These are phyloP conservation scores for Microdochium bolleyi DNA, from an alignment of 2,329 filamentous ascomycete species.

Conservation along the genomic window DNA sequence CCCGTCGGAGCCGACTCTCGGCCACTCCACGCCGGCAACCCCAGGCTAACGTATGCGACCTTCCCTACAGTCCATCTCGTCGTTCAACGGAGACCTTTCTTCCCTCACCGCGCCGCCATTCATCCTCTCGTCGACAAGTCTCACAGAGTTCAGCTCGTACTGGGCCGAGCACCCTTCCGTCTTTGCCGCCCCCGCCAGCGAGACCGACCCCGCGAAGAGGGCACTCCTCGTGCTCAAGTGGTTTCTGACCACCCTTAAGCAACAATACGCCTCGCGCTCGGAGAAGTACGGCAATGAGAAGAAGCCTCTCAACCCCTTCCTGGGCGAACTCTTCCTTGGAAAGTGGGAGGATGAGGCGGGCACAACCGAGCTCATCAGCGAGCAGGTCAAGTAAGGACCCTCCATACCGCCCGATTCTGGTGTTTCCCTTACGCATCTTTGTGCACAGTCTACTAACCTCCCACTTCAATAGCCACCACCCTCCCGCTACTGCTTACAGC, in stretches of 20 bases:
- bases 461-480: conserved; percentile 31
- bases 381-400: conserved; percentile 33
- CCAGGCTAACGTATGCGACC: neutral
- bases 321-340: conserved; percentile 39
- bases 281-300: conserved; percentile 38
- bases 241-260: conserved; percentile 36
- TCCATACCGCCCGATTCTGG: too few species aligned
- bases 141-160: conserved; percentile 41
- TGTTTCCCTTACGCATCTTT: too few species aligned
- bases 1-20: neutral
- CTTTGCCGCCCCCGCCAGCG: conserved; percentile 37
- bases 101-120: conserved; percentile 43
- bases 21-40: neutral
- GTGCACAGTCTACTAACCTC: neutral
- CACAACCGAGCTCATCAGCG: conserved; percentile 26
- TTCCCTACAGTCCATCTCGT: conserved; percentile 19
- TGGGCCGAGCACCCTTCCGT: conserved; percentile 40
- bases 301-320: conserved; percentile 45
- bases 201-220: conserved; percentile 31
- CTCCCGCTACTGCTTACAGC: conserved; percentile 44
- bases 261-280: conserved; percentile 36
- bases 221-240: conserved; percentile 37
- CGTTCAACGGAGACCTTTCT: conserved; percentile 40
- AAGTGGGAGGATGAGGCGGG: conserved; percentile 20
- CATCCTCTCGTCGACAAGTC: conserved; percentile 36